Percentiles rank a stretch among this genome's conserved stretches.
phyloP scores from a whole-genome alignment of 768 basidiomycete genomes.

The Dacryopinax spathularia region DNA sequence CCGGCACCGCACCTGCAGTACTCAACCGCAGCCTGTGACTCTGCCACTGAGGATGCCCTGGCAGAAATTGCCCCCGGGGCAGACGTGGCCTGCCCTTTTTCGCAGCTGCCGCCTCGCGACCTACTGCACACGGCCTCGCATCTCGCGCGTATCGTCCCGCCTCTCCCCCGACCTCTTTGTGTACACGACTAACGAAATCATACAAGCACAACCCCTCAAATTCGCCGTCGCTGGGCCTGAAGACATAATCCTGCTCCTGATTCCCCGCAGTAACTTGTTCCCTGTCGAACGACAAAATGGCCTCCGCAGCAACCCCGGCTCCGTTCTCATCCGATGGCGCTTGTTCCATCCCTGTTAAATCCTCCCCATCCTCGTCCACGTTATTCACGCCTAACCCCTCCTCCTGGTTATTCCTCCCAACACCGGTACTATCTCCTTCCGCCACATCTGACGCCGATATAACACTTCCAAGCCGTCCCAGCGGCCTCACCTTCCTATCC shows the following conservation, averaged over 20 bases:
- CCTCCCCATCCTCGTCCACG: too few relatives aligned
- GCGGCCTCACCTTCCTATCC: neutral
- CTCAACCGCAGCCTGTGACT: conserved; percentile 15
- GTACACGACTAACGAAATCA: conserved; percentile 14
- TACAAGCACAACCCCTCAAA: neutral
- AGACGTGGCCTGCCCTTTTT: neutral
- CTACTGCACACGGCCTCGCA: too few relatives aligned
- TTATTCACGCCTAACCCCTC: too few relatives aligned
- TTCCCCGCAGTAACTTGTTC: neutral
- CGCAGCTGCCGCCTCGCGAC: too few relatives aligned
- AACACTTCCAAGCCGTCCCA: neutral
- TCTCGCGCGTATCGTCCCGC: too few relatives aligned
- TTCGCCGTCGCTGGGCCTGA: neutral
- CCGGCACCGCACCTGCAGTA: conserved; percentile 16
- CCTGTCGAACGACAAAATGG: neutral
- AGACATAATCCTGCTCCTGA: neutral
- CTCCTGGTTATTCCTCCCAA: too few relatives aligned
- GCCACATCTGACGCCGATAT: too few relatives aligned
- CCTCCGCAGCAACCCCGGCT: too few relatives aligned
- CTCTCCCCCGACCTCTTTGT: too few relatives aligned
- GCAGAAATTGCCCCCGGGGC: neutral
- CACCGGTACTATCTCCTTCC: too few relatives aligned
- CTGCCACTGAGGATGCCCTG: conserved; percentile 15
- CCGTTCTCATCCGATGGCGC: too few relatives aligned
- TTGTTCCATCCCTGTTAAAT: too few relatives aligned